Base-by-base conservation (phyloP, 73 alveolate species). In the Symbiodinium natans region DNA sequence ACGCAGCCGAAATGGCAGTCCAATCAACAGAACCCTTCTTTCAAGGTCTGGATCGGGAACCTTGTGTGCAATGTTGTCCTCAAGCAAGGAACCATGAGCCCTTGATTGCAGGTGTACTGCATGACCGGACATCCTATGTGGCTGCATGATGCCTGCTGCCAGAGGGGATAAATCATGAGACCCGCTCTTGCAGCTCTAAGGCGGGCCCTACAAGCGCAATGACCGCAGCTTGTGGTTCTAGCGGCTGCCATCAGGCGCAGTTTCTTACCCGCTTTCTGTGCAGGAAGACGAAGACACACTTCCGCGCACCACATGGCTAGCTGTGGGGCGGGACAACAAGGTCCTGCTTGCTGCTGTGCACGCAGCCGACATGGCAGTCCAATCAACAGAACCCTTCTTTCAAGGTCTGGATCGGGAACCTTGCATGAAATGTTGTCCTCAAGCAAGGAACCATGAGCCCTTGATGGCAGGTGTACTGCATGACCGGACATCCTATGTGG, bases 401-500 rank as follows among this genome's bases (percentile, higher is more conserved):
- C 39, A 71, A 85, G 56, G 82, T 85, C 82, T 23, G 82, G 93
- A 85, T 85, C 93, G 52, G 93, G 56, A 85, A 74, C 82, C 74
- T 48, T 85, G 93, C 77, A 80, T 4, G 68, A 21, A 52, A 52
- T 11, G 27, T 27, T 27, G 13, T 52, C 21, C 68, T 27, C 68
- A 5, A 21, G 17, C 23, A 2, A n/a, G n/a, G n/a, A n/a, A n/a
- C n/a, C n/a, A n/a, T n/a, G n/a, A n/a, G n/a, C n/a, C n/a, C n/a
- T n/a, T n/a, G n/a, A n/a, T n/a, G n/a, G n/a, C n/a, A n/a, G n/a
- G n/a, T 63, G 82, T 63, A 63, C 82, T 63, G 36, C 39, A 63
- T 27, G 36, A 21, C 93, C 93, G 93, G 93, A 86, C 93, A 86
- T 86, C 93, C 93, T 86, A 31, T 86, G 93, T 86, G 93, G 93